Percentiles rank a stretch among this genome's conserved stretches.
Conservation (phyloP, 1,284 basidiomycete genomes). For the Leccinum subrobustum region DNA sequence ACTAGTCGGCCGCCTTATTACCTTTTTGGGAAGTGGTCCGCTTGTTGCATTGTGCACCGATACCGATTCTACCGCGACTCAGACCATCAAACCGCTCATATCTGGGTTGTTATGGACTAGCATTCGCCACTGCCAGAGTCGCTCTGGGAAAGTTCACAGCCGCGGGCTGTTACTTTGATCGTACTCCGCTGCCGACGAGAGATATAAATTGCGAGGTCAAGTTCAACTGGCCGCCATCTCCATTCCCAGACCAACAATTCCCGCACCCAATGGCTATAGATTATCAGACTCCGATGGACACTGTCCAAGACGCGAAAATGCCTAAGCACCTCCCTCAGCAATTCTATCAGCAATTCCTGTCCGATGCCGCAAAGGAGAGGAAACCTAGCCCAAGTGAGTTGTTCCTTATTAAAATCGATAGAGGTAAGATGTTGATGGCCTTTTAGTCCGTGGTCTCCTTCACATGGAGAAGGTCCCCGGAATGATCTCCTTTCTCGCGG, state of each 20-base stretch:
- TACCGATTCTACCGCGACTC: background rate
- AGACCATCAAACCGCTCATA: background rate
- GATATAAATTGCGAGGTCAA: conserved; percentile 10
- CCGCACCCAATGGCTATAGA: conserved; percentile 15
- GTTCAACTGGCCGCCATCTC: background rate
- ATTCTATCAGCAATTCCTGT: conserved; percentile 58
- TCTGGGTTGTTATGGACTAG: background rate
- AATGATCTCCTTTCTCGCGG: conserved; percentile 83
- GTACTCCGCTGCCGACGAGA: background rate
- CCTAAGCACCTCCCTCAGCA: conserved; percentile 41
- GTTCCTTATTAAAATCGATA: background rate
- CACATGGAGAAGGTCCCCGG: conserved; percentile 78
- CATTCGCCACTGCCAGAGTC: background rate
- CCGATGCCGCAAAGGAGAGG: conserved; percentile 52
- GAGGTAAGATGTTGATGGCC: conserved; percentile 7
- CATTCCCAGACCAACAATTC: background rate
- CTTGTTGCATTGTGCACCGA: background rate
- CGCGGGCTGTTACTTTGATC: background rate
- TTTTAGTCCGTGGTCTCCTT: conserved; percentile 57
- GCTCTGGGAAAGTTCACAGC: conserved; percentile 1
- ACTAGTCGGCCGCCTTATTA: background rate
- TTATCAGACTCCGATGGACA: background rate
- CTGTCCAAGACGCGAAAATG: background rate
- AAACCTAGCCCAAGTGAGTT: conserved; percentile 61
- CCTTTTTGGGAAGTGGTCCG: background rate